Evolutionary conservation across 345 rosid genomes (phyloP), one percentile per base, ranked within the genome.

Genomic region (Odontarrhena argentea): DNA sequence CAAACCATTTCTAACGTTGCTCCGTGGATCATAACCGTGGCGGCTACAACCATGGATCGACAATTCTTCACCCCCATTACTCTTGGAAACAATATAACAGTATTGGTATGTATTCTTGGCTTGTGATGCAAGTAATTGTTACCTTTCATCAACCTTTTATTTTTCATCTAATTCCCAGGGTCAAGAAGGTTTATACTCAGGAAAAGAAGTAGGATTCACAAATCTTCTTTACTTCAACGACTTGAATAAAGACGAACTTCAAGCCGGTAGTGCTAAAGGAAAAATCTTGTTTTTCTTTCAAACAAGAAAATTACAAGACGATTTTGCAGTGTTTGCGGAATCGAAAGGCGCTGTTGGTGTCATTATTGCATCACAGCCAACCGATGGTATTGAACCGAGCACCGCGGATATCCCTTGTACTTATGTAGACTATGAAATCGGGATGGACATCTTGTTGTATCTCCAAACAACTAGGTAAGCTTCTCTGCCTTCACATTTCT

Each of bases 21-120:
- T 13, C 90, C 88, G 0, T 85, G 90, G 94, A 26, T 85, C 18
- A 58, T 85, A 37, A 80, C 81, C 3, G 88, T 85, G 0, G 90
- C 85, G 0, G 88, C 94, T 4, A 79, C 76, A 14, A 70, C 85
- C 22, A 74, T 85, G 14, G 90, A 87, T 58, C 60, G 88, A 40
- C 57, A 68, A 24, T 83, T 74, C 59, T 75, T 73, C 7, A 65
- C 85, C 1, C 59, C 71, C 38, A 65, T 82, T 46, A 68, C 73
- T 37, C 83, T 85, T 10, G 91, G 86, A 61, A 79, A 76, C 69
- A 77, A 78, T 12, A 48, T 65, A 32, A 74, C 78, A 34, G 3
- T 74, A 32, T 6, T 67, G 48, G 78, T 74, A 55, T 7, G 45
- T 45, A 46, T 57, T 7, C 3, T 61, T 60, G 32, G 32, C 53